phyloP scores from a whole-genome alignment of 306 rosid species.

The Gastrolobium bilobum region DNA sequence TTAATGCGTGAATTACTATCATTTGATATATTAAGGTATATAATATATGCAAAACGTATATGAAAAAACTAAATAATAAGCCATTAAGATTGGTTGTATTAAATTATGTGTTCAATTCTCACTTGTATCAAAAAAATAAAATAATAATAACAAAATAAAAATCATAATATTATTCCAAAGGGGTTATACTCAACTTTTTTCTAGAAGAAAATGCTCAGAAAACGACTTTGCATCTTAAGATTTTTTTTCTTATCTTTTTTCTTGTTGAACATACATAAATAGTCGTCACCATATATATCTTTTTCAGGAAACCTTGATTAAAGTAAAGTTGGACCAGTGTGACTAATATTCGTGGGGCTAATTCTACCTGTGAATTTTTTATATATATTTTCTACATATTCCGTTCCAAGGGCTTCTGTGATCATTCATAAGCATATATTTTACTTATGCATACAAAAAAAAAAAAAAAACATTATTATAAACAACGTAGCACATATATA shows the following conservation, averaged over 20 bases:
- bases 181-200: background rate
- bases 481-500: background rate
- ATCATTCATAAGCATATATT: background rate
- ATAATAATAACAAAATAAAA: background rate
- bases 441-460: background rate
- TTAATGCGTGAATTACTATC: no score
- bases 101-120: no score
- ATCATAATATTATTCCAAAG: background rate
- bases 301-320: slow-evolving; percentile 49
- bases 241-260: slow-evolving; percentile 36
- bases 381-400: background rate
- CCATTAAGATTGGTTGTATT: no score
- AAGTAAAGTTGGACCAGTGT: slow-evolving; percentile 48
- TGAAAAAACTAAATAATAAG: background rate
- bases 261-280: slow-evolving; percentile 31
- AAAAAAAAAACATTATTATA: background rate
- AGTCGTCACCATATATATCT: slow-evolving; percentile 43
- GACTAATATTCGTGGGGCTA: slow-evolving; percentile 2
- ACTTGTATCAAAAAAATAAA: no score
- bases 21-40: no score
- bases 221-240: slow-evolving; percentile 51
- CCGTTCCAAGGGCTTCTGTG: background rate
- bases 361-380: background rate
- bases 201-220: slow-evolving; percentile 39
- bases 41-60: no score